Percentiles rank a stretch among this genome's conserved stretches.
phyloP scores from a whole-genome alignment of 2,329 filamentous ascomycete species.

The Nemania diffusa region DNA sequence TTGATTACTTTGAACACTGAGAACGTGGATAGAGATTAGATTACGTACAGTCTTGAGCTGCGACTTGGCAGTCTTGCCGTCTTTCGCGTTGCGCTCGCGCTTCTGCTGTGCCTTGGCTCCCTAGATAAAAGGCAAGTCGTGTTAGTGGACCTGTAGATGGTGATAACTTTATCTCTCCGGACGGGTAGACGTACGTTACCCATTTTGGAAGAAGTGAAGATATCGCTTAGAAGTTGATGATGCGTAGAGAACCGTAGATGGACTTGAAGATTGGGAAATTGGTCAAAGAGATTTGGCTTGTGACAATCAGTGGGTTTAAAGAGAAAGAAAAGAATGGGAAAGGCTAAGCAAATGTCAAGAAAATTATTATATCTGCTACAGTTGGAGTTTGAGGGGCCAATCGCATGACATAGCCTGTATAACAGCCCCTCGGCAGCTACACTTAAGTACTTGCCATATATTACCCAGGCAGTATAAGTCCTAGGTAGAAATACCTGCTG shows the following conservation, averaged over 20 bases:
- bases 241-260: background rate
- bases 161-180: background rate
- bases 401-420: background rate
- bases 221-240: background rate
- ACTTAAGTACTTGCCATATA: no score
- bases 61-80: conserved; percentile 69
- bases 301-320: conserved; percentile 26
- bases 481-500: background rate
- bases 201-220: conserved; percentile 30
- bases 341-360: conserved; percentile 10
- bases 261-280: background rate
- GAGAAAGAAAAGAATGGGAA: conserved; percentile 35
- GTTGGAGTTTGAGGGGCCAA: background rate
- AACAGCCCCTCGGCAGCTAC: background rate
- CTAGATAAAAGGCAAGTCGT: conserved; percentile 48
- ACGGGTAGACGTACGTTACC: conserved; percentile 35
- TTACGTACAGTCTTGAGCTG: conserved; percentile 73
- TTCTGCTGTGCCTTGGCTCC: conserved; percentile 76
- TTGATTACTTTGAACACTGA: background rate
- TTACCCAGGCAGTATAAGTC: background rate
- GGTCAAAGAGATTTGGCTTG: conserved; percentile 1
- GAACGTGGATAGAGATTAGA: background rate
- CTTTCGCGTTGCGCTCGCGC: conserved; percentile 77
- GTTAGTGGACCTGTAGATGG: conserved; percentile 19
- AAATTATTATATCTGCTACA: conserved; percentile 12